These are phyloP conservation scores for Rhizodiscina lignyota DNA, from an alignment of 495 filamentous ascomycete genomes.

Conservation along the genomic window DNA sequence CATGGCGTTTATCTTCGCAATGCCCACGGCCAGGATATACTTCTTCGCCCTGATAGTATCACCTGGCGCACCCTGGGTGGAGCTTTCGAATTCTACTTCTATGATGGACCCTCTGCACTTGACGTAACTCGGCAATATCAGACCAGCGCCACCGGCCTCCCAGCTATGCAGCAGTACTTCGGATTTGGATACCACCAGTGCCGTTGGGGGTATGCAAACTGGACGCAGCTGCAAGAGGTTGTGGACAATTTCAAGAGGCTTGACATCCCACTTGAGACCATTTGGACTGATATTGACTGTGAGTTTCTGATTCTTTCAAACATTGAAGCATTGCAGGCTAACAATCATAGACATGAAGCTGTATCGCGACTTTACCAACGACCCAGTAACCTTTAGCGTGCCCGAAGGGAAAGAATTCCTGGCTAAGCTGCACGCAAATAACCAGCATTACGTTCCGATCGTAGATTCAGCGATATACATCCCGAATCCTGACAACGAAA, in stretches of 20 bases:
- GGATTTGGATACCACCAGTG: constrained; percentile 50
- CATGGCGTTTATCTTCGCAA: constrained; percentile 48
- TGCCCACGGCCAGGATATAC: constrained; percentile 59
- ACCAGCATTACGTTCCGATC: constrained; percentile 67
- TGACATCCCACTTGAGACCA: constrained; percentile 44
- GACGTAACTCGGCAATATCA: constrained; percentile 43
- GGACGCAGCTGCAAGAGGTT: constrained; percentile 36
- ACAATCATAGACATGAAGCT: constrained; percentile 34
- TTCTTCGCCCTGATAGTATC: constrained; percentile 45
- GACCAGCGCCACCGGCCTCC: constrained; percentile 35
- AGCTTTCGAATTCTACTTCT: constrained; percentile 46
- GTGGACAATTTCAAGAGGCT: constrained; percentile 41
- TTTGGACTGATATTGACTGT: constrained; percentile 39
- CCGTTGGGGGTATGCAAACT: constrained; percentile 48
- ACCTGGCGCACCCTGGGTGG: constrained; percentile 61
- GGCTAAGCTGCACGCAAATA: constrained; percentile 40
- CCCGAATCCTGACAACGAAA: constrained; percentile 53
- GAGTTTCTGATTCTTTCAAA: constrained; percentile 1
- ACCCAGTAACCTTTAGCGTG: constrained; percentile 31
- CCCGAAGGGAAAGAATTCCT: constrained; percentile 43
- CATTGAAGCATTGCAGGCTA: constrained; percentile 1
- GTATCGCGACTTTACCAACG: constrained; percentile 40
- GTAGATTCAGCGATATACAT: constrained; percentile 72
- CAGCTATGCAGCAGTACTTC: constrained; percentile 47
- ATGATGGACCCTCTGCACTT: constrained; percentile 36